Evolutionary conservation across 345 rosid genomes (phyloP), one percentile per base, ranked within the genome.

Genomic region (Punica granatum): DNA sequence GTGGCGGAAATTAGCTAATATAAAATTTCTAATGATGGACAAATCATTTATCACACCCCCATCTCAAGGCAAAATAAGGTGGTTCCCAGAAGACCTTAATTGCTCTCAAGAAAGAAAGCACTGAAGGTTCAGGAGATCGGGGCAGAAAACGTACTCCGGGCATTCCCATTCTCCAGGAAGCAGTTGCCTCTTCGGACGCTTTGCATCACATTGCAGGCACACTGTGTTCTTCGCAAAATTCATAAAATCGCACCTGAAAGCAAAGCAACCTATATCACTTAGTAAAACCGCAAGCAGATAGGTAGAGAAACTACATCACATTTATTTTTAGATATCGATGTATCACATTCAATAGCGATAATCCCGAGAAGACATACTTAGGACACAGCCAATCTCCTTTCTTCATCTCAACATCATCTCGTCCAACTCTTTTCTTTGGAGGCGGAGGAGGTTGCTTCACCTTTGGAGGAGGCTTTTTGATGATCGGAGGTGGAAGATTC

Each of bases 131-230:
- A 56, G 66, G 58, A 2, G 35, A 35, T 48, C 42, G 2, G 28
- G 15, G 54, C 49, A 67, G 25, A 69, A 70, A 79, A 78, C 99
- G 80, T 88, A 94, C 99, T 83, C 87, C 1, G 97, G 97, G 80
- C 99, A 94, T 82, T 91, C 99, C 99, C 99, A 94, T 82, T 94
- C 99, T 70, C 99, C 99, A 19, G 98, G 99, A 76, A 94, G 96
- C 69, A 94, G 78, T 83, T 92, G 93, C 70, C 97, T 85, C 86
- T 94, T 94, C 18, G 98, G 97, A 70, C 90, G 85, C 83, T 94
- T 92, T 28, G 97, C 99, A 78, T 92, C 99, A 76, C 99, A 94
- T 70, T 90, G 98, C 61, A 92, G 85, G 84, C 99, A 94, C 58
- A 84, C 84, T 1, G 88, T 76, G 73, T 94, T 94, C 87, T 94